These are phyloP conservation scores for Musa troglodytarum DNA, from an alignment of 176 grass and related monocot species.

Conservation along the genomic window DNA sequence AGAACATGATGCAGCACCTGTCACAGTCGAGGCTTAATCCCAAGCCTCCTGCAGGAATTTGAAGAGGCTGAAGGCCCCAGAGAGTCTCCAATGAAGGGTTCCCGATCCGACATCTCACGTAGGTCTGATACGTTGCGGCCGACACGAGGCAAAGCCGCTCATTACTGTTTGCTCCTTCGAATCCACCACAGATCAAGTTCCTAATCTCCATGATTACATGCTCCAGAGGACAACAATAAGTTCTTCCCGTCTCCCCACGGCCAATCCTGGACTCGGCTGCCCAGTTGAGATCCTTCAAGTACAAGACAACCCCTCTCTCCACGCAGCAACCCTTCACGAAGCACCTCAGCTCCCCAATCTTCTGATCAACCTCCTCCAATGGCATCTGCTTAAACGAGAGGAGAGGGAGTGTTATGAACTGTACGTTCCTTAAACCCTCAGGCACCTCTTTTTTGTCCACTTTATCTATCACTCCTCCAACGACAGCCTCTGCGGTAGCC, in stretches of 20 bases:
- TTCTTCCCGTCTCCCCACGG: conserved; percentile 20
- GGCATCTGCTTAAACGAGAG: conserved; percentile 37
- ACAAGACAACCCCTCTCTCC: conserved; percentile 47
- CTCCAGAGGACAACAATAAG: conserved; percentile 62
- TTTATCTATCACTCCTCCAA: conserved; percentile 67
- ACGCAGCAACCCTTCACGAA: conserved; percentile 44
- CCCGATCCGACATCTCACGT: conserved; percentile 41
- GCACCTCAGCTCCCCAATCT: conserved; percentile 44
- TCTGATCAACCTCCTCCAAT: conserved; percentile 60
- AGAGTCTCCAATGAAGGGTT: conserved; percentile 57
- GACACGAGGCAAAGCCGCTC: conserved; percentile 62
- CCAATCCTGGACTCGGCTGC: conserved; percentile 39
- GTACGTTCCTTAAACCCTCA: conserved; percentile 48
- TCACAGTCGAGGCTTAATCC: conserved; percentile 37
- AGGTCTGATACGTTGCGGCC: conserved; percentile 43
- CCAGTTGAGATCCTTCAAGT: conserved; percentile 63
- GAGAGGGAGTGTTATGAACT: conserved; percentile 51
- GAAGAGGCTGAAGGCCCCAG: conserved; percentile 50
- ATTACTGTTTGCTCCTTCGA: not conserved
- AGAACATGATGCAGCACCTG: conserved; percentile 24
- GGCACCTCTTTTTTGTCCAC: conserved; percentile 55
- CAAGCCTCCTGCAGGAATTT: conserved; percentile 35
- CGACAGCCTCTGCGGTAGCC: conserved; percentile 27
- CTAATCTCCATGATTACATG: conserved; percentile 76
- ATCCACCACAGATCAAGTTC: conserved; percentile 30